Evolutionary conservation across 1,139 yeast genomes (phyloP).

Genomic region (Kazachstania sp.): DNA sequence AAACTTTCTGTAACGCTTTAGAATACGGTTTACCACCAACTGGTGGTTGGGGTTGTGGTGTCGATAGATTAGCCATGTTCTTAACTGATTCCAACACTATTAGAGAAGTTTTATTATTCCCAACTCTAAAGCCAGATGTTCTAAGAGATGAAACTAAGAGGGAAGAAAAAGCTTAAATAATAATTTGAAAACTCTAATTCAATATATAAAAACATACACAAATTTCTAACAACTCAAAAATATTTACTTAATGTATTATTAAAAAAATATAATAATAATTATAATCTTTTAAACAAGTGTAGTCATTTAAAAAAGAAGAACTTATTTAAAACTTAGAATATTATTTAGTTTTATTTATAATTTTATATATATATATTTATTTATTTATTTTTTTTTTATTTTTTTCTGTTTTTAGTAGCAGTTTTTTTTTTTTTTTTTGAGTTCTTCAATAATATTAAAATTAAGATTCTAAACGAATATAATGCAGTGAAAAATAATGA

Average conservation of each 20-base stretch:
- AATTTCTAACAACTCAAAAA: not conserved
- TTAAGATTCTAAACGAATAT: not conserved
- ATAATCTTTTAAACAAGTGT: not conserved
- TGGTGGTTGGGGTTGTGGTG: conserved; percentile 99
- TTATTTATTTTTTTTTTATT: not conserved
- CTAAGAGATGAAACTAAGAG: conserved; percentile 29
- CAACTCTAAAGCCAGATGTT: conserved; percentile 92
- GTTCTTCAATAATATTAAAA: not conserved
- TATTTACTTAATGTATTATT: not conserved
- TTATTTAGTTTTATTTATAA: not conserved
- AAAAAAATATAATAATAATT: not conserved
- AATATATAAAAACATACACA: not conserved
- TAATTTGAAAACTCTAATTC: not conserved
- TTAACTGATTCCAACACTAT: conserved; percentile 93
- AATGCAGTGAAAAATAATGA: not conserved
- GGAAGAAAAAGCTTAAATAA: conserved; percentile 8
- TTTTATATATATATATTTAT: not conserved
- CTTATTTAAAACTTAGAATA: not conserved
- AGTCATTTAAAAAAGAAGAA: not conserved
- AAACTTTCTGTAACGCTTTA: conserved; percentile 92
- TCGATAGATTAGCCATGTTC: conserved; percentile 97
- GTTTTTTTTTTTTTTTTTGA: not conserved
- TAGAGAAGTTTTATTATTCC: conserved; percentile 96
- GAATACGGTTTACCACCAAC: conserved; percentile 99
- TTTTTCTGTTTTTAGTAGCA: not conserved